Evolutionary conservation across 768 basidiomycete species (phyloP).

Genomic region (Stropharia rugosoannulata): DNA sequence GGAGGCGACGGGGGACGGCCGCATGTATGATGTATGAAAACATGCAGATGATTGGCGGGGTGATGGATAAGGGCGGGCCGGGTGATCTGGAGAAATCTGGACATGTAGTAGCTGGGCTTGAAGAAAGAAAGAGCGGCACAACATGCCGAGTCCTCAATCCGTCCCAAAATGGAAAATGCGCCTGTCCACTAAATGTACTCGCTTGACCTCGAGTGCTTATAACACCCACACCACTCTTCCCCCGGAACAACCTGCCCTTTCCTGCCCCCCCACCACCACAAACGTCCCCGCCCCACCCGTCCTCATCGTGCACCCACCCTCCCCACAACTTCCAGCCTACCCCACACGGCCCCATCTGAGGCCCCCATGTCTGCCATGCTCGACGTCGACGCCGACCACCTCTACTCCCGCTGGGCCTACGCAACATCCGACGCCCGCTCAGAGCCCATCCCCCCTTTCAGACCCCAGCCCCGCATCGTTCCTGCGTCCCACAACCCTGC

Average conservation of each 20-base stretch:
- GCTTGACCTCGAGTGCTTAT: conserved; percentile 14
- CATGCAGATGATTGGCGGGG: conserved; percentile 9
- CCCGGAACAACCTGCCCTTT: conserved; percentile 7
- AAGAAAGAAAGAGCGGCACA: conserved; percentile 10
- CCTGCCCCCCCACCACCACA: conserved; percentile 5
- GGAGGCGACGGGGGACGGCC: conserved; percentile 19
- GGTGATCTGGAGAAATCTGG: background rate
- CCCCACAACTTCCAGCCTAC: background rate
- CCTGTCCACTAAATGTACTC: conserved; percentile 26
- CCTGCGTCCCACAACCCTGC: conserved; percentile 5
- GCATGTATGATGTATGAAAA: conserved; percentile 6
- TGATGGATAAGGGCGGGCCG: too few relatives aligned
- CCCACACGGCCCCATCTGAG: conserved; percentile 4
- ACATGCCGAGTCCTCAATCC: conserved; percentile 16
- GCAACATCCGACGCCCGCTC: conserved; percentile 18
- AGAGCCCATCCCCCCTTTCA: conserved; percentile 13
- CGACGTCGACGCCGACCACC: conserved; percentile 11
- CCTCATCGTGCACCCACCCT: background rate
- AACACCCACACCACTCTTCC: conserved; percentile 14
- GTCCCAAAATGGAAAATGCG: conserved; percentile 32
- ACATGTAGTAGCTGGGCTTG: background rate
- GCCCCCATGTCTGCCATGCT: conserved; percentile 7
- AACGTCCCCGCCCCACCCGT: background rate
- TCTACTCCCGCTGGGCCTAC: conserved; percentile 17
- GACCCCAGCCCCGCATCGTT: background rate